Evolutionary conservation across 2,329 filamentous ascomycete species (phyloP).

Genomic region (Hymenoscyphus occultus): DNA sequence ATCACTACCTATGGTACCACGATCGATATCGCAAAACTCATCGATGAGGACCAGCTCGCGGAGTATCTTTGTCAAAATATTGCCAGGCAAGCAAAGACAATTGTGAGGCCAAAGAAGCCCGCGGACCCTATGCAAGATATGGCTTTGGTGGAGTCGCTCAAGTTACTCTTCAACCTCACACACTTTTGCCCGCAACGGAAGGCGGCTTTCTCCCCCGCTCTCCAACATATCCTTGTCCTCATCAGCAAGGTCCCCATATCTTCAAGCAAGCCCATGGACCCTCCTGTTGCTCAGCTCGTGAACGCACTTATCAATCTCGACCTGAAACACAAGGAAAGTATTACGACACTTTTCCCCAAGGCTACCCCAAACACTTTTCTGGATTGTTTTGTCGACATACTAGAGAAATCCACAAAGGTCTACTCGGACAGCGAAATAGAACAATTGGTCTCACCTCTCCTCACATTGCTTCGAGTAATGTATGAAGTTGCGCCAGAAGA

Average conservation of each 20-base stretch:
- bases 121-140: conserved; percentile 63
- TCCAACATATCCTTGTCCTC: conserved; percentile 69
- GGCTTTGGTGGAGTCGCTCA: conserved; percentile 80
- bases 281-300: conserved; percentile 68
- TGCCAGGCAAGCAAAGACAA: conserved; percentile 59
- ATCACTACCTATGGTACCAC: conserved; percentile 74
- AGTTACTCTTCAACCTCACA: conserved; percentile 85
- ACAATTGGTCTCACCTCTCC: conserved; percentile 63
- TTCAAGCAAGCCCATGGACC: conserved; percentile 64
- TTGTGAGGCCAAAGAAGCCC: conserved; percentile 29
- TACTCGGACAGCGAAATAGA: conserved; percentile 73
- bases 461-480: conserved; percentile 71
- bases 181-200: conserved; percentile 65
- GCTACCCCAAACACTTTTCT: conserved; percentile 57
- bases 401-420: conserved; percentile 61
- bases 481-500: conserved; percentile 64
- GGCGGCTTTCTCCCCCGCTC: conserved; percentile 61
- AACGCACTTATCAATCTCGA: conserved; percentile 82
- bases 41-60: conserved; percentile 64
- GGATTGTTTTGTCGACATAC: conserved; percentile 65
- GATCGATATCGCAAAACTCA: conserved; percentile 62
- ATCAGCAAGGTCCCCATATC: conserved; percentile 59
- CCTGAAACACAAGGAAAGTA: conserved; percentile 50
- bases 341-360: conserved; percentile 60
- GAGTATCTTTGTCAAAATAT: conserved; percentile 69